phyloP scores from a whole-genome alignment of 768 basidiomycete genomes.

The Auriscalpium microsporum region DNA sequence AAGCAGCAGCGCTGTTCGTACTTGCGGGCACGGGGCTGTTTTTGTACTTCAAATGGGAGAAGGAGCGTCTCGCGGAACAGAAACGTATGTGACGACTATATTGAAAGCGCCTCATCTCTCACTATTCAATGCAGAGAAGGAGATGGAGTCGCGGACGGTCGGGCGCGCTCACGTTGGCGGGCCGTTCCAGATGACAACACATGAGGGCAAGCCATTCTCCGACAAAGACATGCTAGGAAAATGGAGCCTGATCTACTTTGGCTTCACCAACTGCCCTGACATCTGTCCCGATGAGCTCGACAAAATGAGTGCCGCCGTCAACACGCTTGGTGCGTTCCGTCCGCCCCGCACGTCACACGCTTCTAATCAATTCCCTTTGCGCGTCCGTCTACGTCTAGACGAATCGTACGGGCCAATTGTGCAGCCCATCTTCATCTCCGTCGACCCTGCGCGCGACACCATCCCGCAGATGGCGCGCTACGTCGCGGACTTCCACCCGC shows the following conservation, averaged over 20 bases:
- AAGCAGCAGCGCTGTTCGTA: slow-evolving; percentile 78
- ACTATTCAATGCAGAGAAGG: slow-evolving; percentile 39
- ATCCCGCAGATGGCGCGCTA: slow-evolving; percentile 53
- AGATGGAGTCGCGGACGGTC: slow-evolving; percentile 60
- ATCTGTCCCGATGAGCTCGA: slow-evolving; percentile 98
- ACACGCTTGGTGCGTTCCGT: slow-evolving; percentile 52
- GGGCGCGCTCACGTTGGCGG: slow-evolving; percentile 90
- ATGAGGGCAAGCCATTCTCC: slow-evolving; percentile 61
- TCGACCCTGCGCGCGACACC: slow-evolving; percentile 90
- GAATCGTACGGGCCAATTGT: slow-evolving; percentile 62
- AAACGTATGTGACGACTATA: slow-evolving; percentile 43
- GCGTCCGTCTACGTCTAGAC: slow-evolving; percentile 34
- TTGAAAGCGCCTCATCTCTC: neutral
- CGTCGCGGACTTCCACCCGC: slow-evolving; percentile 82
- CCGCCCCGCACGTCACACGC: neutral
- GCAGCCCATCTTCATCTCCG: slow-evolving; percentile 89
- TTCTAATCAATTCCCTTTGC: neutral
- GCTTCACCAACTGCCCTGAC: slow-evolving; percentile 99
- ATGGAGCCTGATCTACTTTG: slow-evolving; percentile 93
- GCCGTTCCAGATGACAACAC: slow-evolving; percentile 69
- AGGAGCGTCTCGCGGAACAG: slow-evolving; percentile 64
- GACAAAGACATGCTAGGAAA: slow-evolving; percentile 79
- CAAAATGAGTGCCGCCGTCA: slow-evolving; percentile 78
- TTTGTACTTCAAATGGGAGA: slow-evolving; percentile 86
- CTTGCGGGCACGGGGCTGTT: slow-evolving; percentile 73